Conservation (phyloP, 495 filamentous ascomycete species). For the Trichoderma reesei region DNA sequence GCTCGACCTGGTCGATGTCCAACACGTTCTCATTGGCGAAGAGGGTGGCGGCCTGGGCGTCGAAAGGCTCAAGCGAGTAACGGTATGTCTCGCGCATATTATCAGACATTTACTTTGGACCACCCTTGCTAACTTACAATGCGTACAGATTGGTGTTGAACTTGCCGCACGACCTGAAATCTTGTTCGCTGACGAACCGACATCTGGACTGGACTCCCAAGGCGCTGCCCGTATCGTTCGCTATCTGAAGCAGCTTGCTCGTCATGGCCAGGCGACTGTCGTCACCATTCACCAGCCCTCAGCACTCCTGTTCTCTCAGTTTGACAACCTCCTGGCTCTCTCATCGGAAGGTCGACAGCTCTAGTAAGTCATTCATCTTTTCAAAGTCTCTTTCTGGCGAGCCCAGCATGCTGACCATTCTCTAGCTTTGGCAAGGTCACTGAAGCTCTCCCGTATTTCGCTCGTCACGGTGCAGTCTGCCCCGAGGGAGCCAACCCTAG, state of each 20-base stretch:
- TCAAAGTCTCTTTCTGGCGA: too few relatives aligned
- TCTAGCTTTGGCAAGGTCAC: too few relatives aligned
- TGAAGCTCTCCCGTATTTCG: conserved; percentile 24
- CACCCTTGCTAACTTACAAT: too few relatives aligned
- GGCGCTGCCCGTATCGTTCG: conserved; percentile 71
- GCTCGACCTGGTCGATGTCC: conserved; percentile 68
- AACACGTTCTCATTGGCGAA: conserved; percentile 75
- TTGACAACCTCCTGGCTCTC: conserved; percentile 49
- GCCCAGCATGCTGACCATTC: too few relatives aligned
- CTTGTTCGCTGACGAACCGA: conserved; percentile 70
- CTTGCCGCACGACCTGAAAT: conserved; percentile 75
- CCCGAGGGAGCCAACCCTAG: conserved; percentile 65
- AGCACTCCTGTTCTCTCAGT: conserved; percentile 54
- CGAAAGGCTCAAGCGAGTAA: conserved; percentile 66
- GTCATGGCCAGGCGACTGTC: conserved; percentile 68
- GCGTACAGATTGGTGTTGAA: conserved; percentile 64
- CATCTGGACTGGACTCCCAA: conserved; percentile 77
- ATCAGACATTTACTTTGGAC: too few relatives aligned
- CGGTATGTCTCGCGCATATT: conserved; percentile 19
- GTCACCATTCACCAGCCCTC: conserved; percentile 74
- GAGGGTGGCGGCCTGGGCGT: conserved; percentile 54
- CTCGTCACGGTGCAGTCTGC: conserved; percentile 56
- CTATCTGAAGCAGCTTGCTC: conserved; percentile 73
- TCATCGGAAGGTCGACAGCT: conserved; percentile 59
- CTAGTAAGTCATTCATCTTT: conserved; percentile 34